A percentile compares a stretch with the other conserved stretches of the same genome.
Evolutionary conservation across 2,329 filamentous ascomycete species (phyloP).

Genomic region (Polytolypa hystricis): DNA sequence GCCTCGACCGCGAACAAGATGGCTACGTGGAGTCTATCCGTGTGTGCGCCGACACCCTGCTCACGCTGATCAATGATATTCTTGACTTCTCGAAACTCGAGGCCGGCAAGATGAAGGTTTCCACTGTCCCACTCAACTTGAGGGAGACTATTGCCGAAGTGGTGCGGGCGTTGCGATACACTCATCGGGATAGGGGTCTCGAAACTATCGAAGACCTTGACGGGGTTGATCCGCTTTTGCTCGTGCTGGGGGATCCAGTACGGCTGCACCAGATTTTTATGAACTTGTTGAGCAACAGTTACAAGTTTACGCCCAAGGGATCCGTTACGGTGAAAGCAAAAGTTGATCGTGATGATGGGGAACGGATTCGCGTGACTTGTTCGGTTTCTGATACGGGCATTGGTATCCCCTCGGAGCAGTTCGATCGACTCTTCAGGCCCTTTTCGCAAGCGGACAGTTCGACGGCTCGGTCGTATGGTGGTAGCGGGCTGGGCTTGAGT

Average conservation of each 20-base stretch:
- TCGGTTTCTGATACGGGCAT: conserved; percentile 87
- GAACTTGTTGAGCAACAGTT: conserved; percentile 83
- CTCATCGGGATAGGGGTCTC: conserved; percentile 49
- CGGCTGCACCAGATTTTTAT: conserved; percentile 65
- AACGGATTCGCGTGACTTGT: conserved; percentile 65
- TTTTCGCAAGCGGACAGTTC: conserved; percentile 90
- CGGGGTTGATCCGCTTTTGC: conserved; percentile 41
- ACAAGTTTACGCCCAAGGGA: conserved; percentile 85
- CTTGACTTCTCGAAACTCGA: conserved; percentile 81
- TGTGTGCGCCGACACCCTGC: conserved; percentile 59
- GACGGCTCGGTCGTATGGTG: conserved; percentile 81
- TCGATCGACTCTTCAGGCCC: conserved; percentile 78
- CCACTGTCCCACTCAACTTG: conserved; percentile 71
- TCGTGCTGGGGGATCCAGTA: conserved; percentile 78
- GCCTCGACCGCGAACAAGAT: conserved; percentile 46
- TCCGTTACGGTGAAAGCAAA: conserved; percentile 73
- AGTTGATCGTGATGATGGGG: conserved; percentile 58
- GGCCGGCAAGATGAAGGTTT: conserved; percentile 77
- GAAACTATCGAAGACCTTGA: conserved; percentile 56
- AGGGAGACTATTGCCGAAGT: conserved; percentile 56
- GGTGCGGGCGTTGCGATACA: conserved; percentile 51
- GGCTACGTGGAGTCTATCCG: conserved; percentile 54
- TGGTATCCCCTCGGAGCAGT: conserved; percentile 65
- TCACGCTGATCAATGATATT: conserved; percentile 87
- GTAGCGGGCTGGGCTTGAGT: conserved; percentile 78